These are phyloP conservation scores for Phoma sp. DNA, from an alignment of 2,329 filamentous ascomycete genomes.

Conservation along the genomic window DNA sequence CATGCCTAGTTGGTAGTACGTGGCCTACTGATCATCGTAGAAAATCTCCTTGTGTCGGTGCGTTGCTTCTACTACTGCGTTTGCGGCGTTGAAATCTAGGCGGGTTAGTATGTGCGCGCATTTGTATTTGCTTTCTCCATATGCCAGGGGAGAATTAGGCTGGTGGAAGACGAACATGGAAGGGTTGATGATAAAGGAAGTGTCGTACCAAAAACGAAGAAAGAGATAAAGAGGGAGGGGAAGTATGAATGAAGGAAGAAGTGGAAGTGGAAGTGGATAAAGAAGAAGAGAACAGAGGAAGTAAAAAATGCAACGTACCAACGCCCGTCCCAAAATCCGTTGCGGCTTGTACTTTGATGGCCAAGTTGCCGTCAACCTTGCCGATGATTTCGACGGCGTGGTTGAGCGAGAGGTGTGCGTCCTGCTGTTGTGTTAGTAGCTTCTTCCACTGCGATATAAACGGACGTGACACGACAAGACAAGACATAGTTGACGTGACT, in stretches of 20 bases:
- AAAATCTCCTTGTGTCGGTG: constrained; percentile 85
- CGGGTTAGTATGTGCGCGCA: too few species aligned
- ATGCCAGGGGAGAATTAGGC: too few species aligned
- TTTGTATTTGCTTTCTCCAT: too few species aligned
- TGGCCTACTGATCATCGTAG: constrained; percentile 62
- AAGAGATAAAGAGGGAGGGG: too few species aligned
- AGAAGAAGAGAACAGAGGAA: not conserved
- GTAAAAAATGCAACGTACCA: constrained; percentile 61
- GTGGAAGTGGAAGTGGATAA: not conserved
- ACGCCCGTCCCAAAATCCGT: constrained; percentile 73
- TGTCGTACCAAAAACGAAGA: too few species aligned
- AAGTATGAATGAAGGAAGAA: too few species aligned
- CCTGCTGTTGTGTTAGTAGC: too few species aligned
- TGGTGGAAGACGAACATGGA: too few species aligned
- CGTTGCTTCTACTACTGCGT: constrained; percentile 83
- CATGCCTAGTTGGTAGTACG: too few species aligned
- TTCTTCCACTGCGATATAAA: not conserved
- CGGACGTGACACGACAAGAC: not conserved
- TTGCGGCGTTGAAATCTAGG: constrained; percentile 80
- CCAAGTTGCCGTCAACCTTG: constrained; percentile 77
- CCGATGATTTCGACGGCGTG: constrained; percentile 80
- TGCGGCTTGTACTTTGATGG: constrained; percentile 73
- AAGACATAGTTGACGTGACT: too few species aligned
- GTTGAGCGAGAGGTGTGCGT: constrained; percentile 72
- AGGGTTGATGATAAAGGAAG: too few species aligned